Base-by-base conservation (phyloP, 2,329 filamentous ascomycete species). In the Alternaria sp. region DNA sequence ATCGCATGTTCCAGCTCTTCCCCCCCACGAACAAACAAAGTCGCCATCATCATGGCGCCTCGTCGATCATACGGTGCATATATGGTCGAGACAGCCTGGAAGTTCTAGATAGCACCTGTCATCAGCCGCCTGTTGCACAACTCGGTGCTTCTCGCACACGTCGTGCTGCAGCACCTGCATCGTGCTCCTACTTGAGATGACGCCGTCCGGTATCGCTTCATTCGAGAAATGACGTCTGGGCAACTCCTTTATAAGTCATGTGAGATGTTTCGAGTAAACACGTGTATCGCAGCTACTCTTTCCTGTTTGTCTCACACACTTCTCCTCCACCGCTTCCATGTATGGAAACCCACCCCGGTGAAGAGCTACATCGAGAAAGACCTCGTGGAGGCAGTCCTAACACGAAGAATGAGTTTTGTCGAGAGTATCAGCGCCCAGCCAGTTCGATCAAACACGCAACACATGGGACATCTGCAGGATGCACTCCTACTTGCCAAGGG, bases 121-220 rank as follows among this genome's bases (percentile, higher is more conserved):
- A 36, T 38, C 45, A 49, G 52, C 38, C 45, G 36, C 16, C n/a
- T n/a, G 57, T 60, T 40, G 57, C 46, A 60, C 57, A 41, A 27
- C 45, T 51, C 18, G 22, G 46, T 54, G 50, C 41, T 32, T 5
- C 20, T 52, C 38, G 36, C 30, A 59, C 58, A 55, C 40, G 65
- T 65, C 53, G 58, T 66, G 66, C 62, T n/a, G 60, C 32, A 59
- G 41, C 63, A 51, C 63, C 50, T 56, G 53, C 62, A 55, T 63
- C 36, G 49, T 43, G 32, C 45, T 45, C 27, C 45, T 18, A 10
- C 41, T 22, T 27, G 22, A 7, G 9, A 52, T 25, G 27, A 45
- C 40, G 22, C 34, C 14, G 30, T 53, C 56, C 27, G 32, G 25
- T 28, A 32, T 34, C 7, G 49, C 34, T 40, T 34, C 22, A 11